Base-by-base conservation (phyloP, 148 eudicot species). In the Beta vulgaris region DNA sequence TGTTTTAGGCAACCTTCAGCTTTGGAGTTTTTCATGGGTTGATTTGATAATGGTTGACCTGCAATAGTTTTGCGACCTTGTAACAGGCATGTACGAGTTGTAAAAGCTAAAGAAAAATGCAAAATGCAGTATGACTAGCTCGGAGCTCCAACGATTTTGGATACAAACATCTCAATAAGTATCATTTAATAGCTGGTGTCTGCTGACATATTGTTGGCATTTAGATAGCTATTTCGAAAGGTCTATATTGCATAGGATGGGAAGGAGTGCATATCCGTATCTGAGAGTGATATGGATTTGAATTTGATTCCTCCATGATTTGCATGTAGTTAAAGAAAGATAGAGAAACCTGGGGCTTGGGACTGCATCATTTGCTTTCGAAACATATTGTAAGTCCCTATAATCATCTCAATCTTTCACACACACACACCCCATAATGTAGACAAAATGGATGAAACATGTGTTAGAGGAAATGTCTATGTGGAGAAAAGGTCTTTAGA, bases 371-470 rank as follows among this genome's bases (percentile, higher is more conserved):
- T 64, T 83, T 68, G 86, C 86, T 48, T 44, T 79, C 44, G 75
- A 83, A 83, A 83, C 86, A 23, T 65, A 78, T 23, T 83, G 86
- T 83, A 80, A 83, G 83, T 73, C 6, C n/a, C n/a, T 15, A 28
- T 7, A 4, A 69, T 58, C 55, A 7, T 21, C 68, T 37, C 46
- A 53, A 13, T 40, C 39, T 36, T 37, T 14, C 55, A 49, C 16
- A 0, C 55, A 49, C 16, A 0, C 8, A 19, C 10, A 12, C 25
- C 32, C 31, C 13, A 48, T 63, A 26, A 26, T 75, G 7, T 73
- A 40, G 25, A 46, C 37, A 44, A 16, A 73, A 58, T 16, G 11
- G 15, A 7, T 39, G 68, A 48, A 21, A 39, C 19, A 16, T 44
- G 21, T 60, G 42, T 21, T 23, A 3, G 34, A n/a, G 23, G 60